Conservation (phyloP, 257 asterid genomes). For the Capsicum chinense region DNA sequence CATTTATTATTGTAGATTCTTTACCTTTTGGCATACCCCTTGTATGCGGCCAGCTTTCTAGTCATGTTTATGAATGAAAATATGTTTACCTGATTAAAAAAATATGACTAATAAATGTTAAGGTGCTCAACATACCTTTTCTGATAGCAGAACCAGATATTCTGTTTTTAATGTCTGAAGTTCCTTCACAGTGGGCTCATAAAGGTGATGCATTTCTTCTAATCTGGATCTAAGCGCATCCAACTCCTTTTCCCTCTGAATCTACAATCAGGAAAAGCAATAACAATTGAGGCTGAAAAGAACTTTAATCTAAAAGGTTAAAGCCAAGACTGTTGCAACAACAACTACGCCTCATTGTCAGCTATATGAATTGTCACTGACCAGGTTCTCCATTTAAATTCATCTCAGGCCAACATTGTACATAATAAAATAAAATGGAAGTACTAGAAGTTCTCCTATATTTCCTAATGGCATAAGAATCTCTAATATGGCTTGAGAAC, state of each 20-base stretch:
- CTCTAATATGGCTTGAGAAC: neutral
- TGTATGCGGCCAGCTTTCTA: too few species aligned
- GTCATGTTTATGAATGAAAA: too few species aligned
- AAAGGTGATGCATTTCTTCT: slow-evolving; percentile 62
- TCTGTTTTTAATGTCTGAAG: slow-evolving; percentile 56
- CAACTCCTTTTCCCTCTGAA: slow-evolving; percentile 52
- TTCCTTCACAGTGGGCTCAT: slow-evolving; percentile 56
- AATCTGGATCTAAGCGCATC: slow-evolving; percentile 56
- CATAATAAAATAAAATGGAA: neutral
- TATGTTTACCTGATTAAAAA: too few species aligned
- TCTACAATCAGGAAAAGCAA: slow-evolving; percentile 39
- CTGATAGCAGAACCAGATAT: slow-evolving; percentile 55
- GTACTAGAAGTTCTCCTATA: neutral
- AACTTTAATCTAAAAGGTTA: neutral
- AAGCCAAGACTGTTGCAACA: neutral
- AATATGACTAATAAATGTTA: neutral
- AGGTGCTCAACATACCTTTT: slow-evolving; percentile 56
- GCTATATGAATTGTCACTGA: neutral
- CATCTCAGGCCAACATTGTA: neutral
- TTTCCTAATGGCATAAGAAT: neutral
- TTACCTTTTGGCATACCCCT: too few species aligned
- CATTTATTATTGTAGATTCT: too few species aligned
- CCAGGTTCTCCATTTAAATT: neutral
- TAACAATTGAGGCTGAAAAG: slow-evolving; percentile 30
- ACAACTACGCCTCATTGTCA: neutral